Conservation (phyloP, 345 rosid species). For the Aurinia saxatilis region DNA sequence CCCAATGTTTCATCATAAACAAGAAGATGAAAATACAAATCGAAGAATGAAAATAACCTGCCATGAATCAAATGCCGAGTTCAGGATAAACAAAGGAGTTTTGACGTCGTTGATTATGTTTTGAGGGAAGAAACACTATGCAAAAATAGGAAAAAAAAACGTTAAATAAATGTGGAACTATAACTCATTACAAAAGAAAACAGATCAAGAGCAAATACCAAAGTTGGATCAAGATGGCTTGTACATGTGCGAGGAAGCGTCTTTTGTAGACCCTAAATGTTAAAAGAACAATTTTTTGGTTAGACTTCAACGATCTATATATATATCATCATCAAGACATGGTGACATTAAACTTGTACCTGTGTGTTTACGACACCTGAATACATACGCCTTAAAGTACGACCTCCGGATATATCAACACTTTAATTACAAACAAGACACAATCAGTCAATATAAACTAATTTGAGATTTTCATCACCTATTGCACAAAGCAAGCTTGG, state of each 20-base stretch:
- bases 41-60: conserved; percentile 13
- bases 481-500: not conserved
- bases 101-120: conserved; percentile 19
- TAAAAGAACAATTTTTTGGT: not conserved
- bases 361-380: conserved; percentile 64
- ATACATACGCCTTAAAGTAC: conserved; percentile 55
- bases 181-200: not conserved
- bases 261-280: conserved; percentile 18
- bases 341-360: conserved; percentile 30
- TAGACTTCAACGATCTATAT: not conserved
- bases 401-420: conserved; percentile 75
- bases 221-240: conserved; percentile 12
- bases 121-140: conserved; percentile 31
- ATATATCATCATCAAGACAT: not conserved
- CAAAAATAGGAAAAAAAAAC: not conserved
- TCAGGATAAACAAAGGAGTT: conserved; percentile 24
- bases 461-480: not conserved
- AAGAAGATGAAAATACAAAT: not conserved
- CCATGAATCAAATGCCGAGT: conserved; percentile 29
- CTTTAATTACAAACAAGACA: conserved; percentile 33
- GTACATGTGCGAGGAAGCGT: conserved; percentile 22
- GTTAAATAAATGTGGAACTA: not conserved
- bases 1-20: not conserved
- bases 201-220: conserved; percentile 13
- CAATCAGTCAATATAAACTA: not conserved